These are phyloP conservation scores for Excoecaria cochinchinensis DNA, from an alignment of 345 rosid genomes.

Conservation along the genomic window DNA sequence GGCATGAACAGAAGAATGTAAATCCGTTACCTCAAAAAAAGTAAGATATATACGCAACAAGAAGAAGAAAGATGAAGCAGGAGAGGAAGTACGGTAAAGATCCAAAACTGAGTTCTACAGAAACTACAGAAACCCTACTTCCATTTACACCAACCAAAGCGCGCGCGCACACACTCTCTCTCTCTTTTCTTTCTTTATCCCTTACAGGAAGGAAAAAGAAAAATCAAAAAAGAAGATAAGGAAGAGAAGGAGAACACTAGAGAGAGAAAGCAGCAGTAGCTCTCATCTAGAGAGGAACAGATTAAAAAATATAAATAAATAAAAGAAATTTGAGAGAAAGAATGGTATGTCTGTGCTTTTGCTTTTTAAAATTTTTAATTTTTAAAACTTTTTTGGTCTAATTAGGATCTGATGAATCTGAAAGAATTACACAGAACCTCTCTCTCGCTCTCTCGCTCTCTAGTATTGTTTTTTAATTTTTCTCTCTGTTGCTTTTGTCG, in stretches of 20 bases:
- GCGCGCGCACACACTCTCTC: too few relatives aligned
- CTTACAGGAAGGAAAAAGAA: neutral
- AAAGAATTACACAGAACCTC: conserved; percentile 16
- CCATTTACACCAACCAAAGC: neutral
- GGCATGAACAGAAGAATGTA: conserved; percentile 2
- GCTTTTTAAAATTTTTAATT: neutral
- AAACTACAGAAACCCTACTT: conserved; percentile 1
- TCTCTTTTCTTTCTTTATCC: neutral
- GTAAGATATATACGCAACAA: neutral
- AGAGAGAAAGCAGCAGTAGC: neutral
- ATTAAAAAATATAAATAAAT: conserved; percentile 16
- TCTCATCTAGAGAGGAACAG: neutral
- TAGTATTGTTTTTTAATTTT: too few relatives aligned
- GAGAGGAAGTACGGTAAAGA: conserved; percentile 1
- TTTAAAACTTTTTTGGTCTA: conserved; percentile 16
- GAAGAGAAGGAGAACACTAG: neutral
- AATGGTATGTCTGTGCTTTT: conserved; percentile 13
- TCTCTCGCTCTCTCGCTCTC: conserved; percentile 8
- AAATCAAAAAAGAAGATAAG: conserved; percentile 9
- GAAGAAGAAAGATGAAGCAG: neutral
- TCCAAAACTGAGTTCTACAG: neutral
- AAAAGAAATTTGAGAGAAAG: neutral
- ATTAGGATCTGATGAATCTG: conserved; percentile 47
- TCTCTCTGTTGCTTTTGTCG: conserved; percentile 3
- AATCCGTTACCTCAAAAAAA: neutral